A percentile compares a stretch with the other conserved stretches of the same genome.
phyloP scores from a whole-genome alignment of 352 stramenopile genomes.

The Phytopythium oedochilum region DNA sequence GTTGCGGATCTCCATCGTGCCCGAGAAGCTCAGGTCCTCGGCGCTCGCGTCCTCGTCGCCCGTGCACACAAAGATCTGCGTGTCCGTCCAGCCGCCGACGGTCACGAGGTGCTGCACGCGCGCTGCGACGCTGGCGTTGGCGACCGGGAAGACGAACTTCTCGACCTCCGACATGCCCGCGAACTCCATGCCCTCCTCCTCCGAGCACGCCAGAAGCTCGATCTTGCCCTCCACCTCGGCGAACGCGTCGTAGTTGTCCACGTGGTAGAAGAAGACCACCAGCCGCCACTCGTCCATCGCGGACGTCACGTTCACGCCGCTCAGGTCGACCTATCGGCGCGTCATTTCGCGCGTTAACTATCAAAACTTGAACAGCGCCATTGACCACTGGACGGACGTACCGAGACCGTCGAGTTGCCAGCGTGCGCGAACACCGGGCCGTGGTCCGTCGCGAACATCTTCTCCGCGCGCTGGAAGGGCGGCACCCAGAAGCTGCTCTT shows the following conservation, averaged over 20 bases:
- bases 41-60: conserved; percentile 35
- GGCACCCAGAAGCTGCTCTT: conserved; percentile 71
- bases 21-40: conserved; percentile 54
- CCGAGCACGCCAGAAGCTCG: conserved; percentile 65
- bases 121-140: conserved; percentile 45
- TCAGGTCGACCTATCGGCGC: conserved; percentile 49
- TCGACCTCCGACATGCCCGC: conserved; percentile 63
- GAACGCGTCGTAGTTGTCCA: conserved; percentile 64
- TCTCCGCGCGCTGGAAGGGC: conserved; percentile 80
- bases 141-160: conserved; percentile 60
- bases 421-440: conserved; percentile 58
- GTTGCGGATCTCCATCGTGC: conserved; percentile 76
- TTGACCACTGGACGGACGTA: no score
- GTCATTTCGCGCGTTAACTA: no score
- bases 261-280: conserved; percentile 83
- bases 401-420: conserved; percentile 62
- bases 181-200: conserved; percentile 32
- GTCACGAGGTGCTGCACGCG: conserved; percentile 52
- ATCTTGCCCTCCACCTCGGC: conserved; percentile 60
- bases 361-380: no score
- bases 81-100: conserved; percentile 71
- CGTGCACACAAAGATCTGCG: conserved; percentile 76
- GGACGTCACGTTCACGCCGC: conserved; percentile 60
- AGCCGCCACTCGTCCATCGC: conserved; percentile 68
- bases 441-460: conserved; percentile 76